These are phyloP conservation scores for Zymoseptoria tritici DNA, from an alignment of 2,329 filamentous ascomycete species.

Conservation along the genomic window DNA sequence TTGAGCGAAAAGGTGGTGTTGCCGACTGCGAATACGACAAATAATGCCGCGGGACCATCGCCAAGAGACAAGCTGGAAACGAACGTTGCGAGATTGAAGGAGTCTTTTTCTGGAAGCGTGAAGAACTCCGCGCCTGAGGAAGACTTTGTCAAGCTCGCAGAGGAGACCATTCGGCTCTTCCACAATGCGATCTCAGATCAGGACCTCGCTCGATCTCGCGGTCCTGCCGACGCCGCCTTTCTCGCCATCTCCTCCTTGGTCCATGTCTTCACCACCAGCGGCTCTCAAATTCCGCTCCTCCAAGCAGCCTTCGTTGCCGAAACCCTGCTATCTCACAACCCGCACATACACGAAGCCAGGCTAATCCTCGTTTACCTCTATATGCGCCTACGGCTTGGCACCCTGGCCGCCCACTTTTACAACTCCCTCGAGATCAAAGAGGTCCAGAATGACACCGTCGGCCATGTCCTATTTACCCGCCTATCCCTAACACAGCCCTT, in stretches of 20 bases:
- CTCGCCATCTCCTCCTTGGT: constrained; percentile 28
- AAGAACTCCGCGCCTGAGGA: constrained; percentile 7
- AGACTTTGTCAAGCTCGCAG: constrained; percentile 17
- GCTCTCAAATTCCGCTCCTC: constrained; percentile 19
- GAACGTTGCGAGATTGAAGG: constrained; percentile 20
- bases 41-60: constrained; percentile 6
- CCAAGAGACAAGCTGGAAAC: constrained; percentile 16
- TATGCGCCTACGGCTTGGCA: constrained; percentile 28
- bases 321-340: constrained; percentile 19
- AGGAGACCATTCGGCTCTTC: constrained; percentile 22
- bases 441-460: constrained; percentile 31
- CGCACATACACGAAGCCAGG: constrained; percentile 28
- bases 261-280: constrained; percentile 17
- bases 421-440: constrained; percentile 30
- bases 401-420: constrained; percentile 25
- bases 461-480: constrained; percentile 28
- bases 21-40: neutral
- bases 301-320: constrained; percentile 27
- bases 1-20: constrained; percentile 4
- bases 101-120: constrained; percentile 15
- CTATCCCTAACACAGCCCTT: constrained; percentile 27
- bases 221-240: constrained; percentile 26
- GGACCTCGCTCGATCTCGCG: constrained; percentile 11
- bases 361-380: constrained; percentile 30
- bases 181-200: constrained; percentile 13